Evolutionary conservation across 2,329 filamentous ascomycete genomes (phyloP).

Genomic region (Phialocephala subalpina): DNA sequence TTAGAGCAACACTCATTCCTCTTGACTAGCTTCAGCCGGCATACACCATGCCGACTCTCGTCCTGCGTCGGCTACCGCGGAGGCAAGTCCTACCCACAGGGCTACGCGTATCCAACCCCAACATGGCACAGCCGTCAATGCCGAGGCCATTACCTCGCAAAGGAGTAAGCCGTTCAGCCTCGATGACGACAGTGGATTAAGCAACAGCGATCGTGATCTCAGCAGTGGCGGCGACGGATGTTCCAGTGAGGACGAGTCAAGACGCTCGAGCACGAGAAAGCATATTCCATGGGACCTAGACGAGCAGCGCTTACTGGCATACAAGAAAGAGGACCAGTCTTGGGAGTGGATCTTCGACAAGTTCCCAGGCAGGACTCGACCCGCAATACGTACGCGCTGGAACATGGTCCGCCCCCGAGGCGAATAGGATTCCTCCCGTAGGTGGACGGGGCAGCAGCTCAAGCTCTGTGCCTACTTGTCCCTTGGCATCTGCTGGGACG

Average conservation of each 20-base stretch:
- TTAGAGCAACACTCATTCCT: background rate
- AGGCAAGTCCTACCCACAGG: too few relatives aligned
- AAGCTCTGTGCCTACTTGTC: too few relatives aligned
- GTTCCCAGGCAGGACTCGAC: too few relatives aligned
- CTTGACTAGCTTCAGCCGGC: background rate
- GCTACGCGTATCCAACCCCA: slow-evolving; percentile 22
- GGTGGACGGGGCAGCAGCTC: too few relatives aligned
- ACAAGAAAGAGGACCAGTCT: slow-evolving; percentile 25
- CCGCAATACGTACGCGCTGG: too few relatives aligned
- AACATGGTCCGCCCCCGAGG: too few relatives aligned
- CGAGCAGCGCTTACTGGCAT: background rate
- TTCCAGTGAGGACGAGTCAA: slow-evolving; percentile 11
- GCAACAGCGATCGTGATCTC: slow-evolving; percentile 8
- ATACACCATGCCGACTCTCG: slow-evolving; percentile 9
- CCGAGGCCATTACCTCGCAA: background rate
- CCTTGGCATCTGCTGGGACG: too few relatives aligned
- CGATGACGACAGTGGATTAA: slow-evolving; percentile 20
- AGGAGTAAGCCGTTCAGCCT: too few relatives aligned
- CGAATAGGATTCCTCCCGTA: too few relatives aligned
- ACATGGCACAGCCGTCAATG: slow-evolving; percentile 28
- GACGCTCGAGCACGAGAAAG: background rate
- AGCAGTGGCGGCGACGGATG: slow-evolving; percentile 7
- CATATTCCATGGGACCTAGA: background rate
- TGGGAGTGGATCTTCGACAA: slow-evolving; percentile 34
- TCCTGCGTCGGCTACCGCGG: too few relatives aligned